phyloP scores from a whole-genome alignment of 73 alveolate genomes.

The Symbiodinium pilosum region DNA sequence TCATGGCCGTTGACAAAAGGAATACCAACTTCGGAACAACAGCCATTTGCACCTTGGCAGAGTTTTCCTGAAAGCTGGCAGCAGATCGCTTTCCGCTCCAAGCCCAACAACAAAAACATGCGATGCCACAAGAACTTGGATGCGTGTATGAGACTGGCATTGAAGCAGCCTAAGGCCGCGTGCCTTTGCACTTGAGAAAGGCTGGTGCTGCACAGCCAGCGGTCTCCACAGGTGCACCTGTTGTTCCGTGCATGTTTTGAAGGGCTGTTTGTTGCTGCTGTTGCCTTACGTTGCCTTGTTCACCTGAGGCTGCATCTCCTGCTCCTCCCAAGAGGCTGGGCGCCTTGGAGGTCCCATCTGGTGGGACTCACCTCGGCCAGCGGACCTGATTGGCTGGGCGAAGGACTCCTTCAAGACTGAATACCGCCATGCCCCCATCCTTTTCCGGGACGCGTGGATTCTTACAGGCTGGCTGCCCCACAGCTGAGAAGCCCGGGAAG shows the following conservation, averaged over 20 bases:
- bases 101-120: background rate
- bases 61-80: background rate
- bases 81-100: background rate
- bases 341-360: conserved; percentile 94
- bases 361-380: conserved; percentile 95
- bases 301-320: conserved; percentile 88
- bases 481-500: conserved; percentile 67
- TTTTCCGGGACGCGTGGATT: background rate
- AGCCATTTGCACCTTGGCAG: conserved; percentile 57
- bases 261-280: no score
- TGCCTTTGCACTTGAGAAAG: conserved; percentile 92
- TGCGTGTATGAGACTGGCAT: background rate
- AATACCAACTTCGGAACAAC: conserved; percentile 85
- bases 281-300: no score
- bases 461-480: conserved; percentile 47
- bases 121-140: background rate
- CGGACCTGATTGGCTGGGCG: conserved; percentile 94
- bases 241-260: no score
- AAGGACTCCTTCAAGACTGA: background rate
- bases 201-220: conserved; percentile 87
- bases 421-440: background rate
- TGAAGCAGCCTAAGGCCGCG: conserved; percentile 30
- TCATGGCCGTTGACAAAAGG: conserved; percentile 80
- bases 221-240: conserved; percentile 65
- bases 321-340: conserved; percentile 75